These are phyloP conservation scores for Fusarium sp. DNA, from an alignment of 2,329 filamentous ascomycete genomes.

Conservation along the genomic window DNA sequence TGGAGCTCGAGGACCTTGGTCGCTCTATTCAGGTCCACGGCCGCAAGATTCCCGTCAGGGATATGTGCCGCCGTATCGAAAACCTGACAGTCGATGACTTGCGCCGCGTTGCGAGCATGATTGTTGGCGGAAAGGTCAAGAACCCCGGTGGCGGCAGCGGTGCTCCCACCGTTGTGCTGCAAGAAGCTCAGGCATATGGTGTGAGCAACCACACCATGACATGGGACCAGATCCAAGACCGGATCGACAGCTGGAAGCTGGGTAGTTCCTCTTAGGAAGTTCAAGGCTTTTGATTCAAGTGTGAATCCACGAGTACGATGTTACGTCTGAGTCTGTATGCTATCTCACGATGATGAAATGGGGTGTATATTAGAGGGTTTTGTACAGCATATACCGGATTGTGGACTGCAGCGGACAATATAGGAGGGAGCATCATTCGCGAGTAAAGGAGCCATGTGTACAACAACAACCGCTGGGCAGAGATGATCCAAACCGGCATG, in stretches of 20 bases:
- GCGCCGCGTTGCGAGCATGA: conserved; percentile 79
- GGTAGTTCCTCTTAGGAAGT: conserved; percentile 62
- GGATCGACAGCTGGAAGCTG: conserved; percentile 85
- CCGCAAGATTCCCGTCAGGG: conserved; percentile 87
- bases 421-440: conserved; percentile 25
- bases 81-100: conserved; percentile 83
- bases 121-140: conserved; percentile 80
- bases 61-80: conserved; percentile 94
- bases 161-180: conserved; percentile 91
- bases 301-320: not conserved
- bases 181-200: conserved; percentile 85
- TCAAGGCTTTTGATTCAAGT: not conserved
- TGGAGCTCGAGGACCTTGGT: conserved; percentile 95
- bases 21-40: conserved; percentile 98
- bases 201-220: conserved; percentile 74
- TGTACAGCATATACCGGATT: conserved; percentile 34
- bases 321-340: not conserved
- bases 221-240: conserved; percentile 92
- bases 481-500: not conserved
- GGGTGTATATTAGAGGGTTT: conserved; percentile 42
- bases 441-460: conserved; percentile 26
- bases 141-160: conserved; percentile 85
- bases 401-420: conserved; percentile 16
- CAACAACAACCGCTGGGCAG: conserved; percentile 26
- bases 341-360: conserved; percentile 7